Evolutionary conservation across 2,329 filamentous ascomycete species (phyloP).

Genomic region (Botryosphaeria dothidea): DNA sequence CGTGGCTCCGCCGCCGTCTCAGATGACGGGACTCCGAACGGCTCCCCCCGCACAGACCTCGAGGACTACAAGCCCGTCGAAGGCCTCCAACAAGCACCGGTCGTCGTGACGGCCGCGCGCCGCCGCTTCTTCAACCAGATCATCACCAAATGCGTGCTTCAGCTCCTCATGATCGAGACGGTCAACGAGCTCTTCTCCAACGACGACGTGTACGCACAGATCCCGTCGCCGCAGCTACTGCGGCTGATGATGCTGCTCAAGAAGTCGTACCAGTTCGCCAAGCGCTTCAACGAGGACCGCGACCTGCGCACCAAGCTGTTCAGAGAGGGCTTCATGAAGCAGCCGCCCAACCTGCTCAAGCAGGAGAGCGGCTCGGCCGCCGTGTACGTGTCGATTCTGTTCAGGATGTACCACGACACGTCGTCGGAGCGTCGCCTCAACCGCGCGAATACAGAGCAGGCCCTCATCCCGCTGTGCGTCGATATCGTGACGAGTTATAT

Average conservation of each 20-base stretch:
- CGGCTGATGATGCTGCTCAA: conserved; percentile 93
- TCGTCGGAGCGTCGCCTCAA: conserved; percentile 78
- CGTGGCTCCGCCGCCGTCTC: conserved; percentile 34
- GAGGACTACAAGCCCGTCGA: conserved; percentile 77
- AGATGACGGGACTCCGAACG: conserved; percentile 35
- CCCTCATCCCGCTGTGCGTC: conserved; percentile 89
- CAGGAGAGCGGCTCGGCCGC: conserved; percentile 91
- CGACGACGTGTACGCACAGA: conserved; percentile 89
- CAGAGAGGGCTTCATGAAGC: conserved; percentile 99
- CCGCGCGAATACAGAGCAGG: conserved; percentile 81
- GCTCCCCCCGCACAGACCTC: conserved; percentile 52
- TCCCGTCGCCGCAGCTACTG: conserved; percentile 85
- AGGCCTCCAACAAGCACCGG: conserved; percentile 79
- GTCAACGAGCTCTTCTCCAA: conserved; percentile 99
- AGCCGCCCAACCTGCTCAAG: conserved; percentile 95
- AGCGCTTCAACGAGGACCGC: conserved; percentile 96
- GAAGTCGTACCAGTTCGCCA: conserved; percentile 94
- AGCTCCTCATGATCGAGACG: conserved; percentile 98
- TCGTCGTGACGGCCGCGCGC: conserved; percentile 89
- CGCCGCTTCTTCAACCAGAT: conserved; percentile 98
- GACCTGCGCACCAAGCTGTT: conserved; percentile 92
- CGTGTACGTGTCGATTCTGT: conserved; percentile 93
- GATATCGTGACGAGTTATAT: conserved; percentile 90
- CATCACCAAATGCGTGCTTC: conserved; percentile 96
- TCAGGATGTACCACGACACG: conserved; percentile 95